Evolutionary conservation across 2,329 filamentous ascomycete species (phyloP).

Genomic region (Zasmidium angulare): DNA sequence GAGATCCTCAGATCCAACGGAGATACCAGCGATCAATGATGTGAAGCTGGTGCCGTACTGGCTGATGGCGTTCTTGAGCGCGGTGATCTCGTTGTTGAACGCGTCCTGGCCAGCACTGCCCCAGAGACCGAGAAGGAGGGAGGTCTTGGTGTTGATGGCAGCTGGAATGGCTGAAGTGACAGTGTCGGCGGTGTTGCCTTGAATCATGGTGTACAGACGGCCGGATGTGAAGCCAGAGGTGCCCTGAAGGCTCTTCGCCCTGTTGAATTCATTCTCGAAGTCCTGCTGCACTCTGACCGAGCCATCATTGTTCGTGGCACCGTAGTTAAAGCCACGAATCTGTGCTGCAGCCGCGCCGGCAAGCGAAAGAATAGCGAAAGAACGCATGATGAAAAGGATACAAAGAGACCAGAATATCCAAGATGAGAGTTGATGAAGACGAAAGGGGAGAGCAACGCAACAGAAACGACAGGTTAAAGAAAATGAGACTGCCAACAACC

Average conservation of each 20-base stretch:
- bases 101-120: constrained; percentile 44
- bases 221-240: constrained; percentile 39
- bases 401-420: constrained; percentile 1
- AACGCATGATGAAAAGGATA: constrained; percentile 32
- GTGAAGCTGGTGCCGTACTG: constrained; percentile 68
- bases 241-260: constrained; percentile 63
- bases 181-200: constrained; percentile 58
- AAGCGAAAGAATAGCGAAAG: constrained; percentile 36
- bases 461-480: background rate
- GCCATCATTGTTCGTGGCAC: constrained; percentile 61
- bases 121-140: constrained; percentile 82
- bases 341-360: constrained; percentile 40
- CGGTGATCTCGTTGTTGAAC: constrained; percentile 72
- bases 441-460: background rate
- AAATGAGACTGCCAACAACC: background rate
- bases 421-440: background rate
- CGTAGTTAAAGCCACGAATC: constrained; percentile 72
- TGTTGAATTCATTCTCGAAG: constrained; percentile 69
- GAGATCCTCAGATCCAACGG: constrained; percentile 78
- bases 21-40: constrained; percentile 74
- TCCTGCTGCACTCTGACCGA: constrained; percentile 61
- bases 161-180: constrained; percentile 73
- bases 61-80: constrained; percentile 67
- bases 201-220: constrained; percentile 68
- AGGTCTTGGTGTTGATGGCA: constrained; percentile 76